Percentiles rank a stretch among this genome's conserved stretches.
These are phyloP conservation scores for Backusella psychrophila DNA, from an alignment of 192 early-diverging fungal genomes.

Conservation along the genomic window DNA sequence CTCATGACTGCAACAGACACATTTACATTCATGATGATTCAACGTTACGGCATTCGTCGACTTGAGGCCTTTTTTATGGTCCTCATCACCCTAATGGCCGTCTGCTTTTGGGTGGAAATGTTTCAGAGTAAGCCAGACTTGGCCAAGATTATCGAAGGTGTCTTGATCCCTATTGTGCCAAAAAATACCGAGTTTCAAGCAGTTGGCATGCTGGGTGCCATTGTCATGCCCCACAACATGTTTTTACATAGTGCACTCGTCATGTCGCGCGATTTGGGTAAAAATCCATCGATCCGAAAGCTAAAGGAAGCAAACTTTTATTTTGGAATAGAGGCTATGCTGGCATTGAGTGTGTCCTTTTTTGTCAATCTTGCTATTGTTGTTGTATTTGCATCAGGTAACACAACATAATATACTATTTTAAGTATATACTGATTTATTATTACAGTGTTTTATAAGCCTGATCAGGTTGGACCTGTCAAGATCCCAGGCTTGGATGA, in stretches of 20 bases:
- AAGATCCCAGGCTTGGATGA: constrained; percentile 59
- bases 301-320: constrained; percentile 71
- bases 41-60: constrained; percentile 60
- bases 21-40: constrained; percentile 69
- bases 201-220: constrained; percentile 64
- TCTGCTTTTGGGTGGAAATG: constrained; percentile 75
- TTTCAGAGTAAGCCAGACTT: constrained; percentile 51
- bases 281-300: constrained; percentile 26
- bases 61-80: constrained; percentile 75
- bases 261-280: constrained; percentile 41
- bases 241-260: constrained; percentile 84
- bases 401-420: neutral
- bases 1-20: constrained; percentile 76
- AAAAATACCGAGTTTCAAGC: constrained; percentile 57
- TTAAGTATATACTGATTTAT: neutral
- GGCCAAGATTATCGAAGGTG: constrained; percentile 47
- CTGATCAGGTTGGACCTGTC: constrained; percentile 5
- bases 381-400: constrained; percentile 60
- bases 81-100: constrained; percentile 69
- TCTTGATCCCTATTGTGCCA: constrained; percentile 55
- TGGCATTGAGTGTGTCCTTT: constrained; percentile 62
- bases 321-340: constrained; percentile 56
- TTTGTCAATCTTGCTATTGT: constrained; percentile 68
- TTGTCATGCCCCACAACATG: constrained; percentile 91
- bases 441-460: constrained; percentile 33